These are phyloP conservation scores for Vicia faba DNA, from an alignment of 306 rosid genomes.

Conservation along the genomic window DNA sequence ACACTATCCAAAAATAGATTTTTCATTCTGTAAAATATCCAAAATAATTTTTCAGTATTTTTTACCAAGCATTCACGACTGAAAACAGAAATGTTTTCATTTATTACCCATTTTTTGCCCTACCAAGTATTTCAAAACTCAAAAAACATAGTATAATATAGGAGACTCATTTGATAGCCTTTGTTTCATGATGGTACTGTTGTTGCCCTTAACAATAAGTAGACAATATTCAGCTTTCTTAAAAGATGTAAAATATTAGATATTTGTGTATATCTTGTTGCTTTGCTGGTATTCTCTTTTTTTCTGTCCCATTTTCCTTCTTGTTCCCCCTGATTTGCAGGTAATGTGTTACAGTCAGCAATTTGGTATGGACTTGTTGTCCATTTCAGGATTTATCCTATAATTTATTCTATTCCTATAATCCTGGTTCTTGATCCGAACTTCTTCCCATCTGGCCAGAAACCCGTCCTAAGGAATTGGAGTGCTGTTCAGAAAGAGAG, in stretches of 20 bases:
- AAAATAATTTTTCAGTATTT: slow-evolving; percentile 8
- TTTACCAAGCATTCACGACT: neutral
- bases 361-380: slow-evolving; percentile 94
- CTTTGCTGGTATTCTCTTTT: slow-evolving; percentile 32
- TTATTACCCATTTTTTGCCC: slow-evolving; percentile 7
- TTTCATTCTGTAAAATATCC: slow-evolving; percentile 23
- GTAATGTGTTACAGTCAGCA: slow-evolving; percentile 83
- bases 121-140: neutral
- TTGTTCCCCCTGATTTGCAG: slow-evolving; percentile 52
- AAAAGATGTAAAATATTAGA: slow-evolving; percentile 3
- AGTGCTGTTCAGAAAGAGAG: slow-evolving; percentile 42
- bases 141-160: neutral
- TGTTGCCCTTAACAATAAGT: neutral
- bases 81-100: slow-evolving; percentile 12
- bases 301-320: slow-evolving; percentile 15
- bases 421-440: slow-evolving; percentile 78
- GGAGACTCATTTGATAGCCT: neutral
- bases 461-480: slow-evolving; percentile 71
- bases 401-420: slow-evolving; percentile 76
- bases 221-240: neutral
- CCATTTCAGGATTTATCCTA: slow-evolving; percentile 91
- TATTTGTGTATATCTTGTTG: slow-evolving; percentile 28
- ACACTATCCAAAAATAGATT: slow-evolving; percentile 7
- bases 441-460: slow-evolving; percentile 60
- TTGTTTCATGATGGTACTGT: slow-evolving; percentile 3